Evolutionary conservation across 805 yeast genomes (phyloP).

Genomic region (Saccharomycopsis synnaedendra): DNA sequence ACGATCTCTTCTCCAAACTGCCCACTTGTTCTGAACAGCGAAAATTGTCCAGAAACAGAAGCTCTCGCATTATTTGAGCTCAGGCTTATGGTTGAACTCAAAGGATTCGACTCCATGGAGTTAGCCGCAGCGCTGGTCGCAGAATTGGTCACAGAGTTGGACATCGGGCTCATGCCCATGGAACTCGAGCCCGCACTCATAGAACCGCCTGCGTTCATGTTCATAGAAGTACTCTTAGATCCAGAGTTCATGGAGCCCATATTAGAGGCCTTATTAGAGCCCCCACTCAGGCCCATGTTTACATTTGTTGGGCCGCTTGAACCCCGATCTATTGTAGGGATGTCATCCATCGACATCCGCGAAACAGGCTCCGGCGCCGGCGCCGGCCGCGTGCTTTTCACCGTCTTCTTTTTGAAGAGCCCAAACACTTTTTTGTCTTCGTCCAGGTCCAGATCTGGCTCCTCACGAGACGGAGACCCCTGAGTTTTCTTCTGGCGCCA

Average conservation of each 20-base stretch:
- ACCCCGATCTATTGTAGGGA: background rate
- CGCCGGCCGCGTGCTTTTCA: slow-evolving; percentile 6
- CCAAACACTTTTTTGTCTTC: slow-evolving; percentile 9
- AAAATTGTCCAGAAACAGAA: background rate
- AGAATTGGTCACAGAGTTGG: no score
- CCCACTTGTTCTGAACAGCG: background rate
- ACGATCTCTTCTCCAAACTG: background rate
- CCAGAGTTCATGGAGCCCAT: no score
- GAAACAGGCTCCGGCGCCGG: no score
- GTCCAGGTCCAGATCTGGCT: background rate
- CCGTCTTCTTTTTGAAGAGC: slow-evolving; percentile 10
- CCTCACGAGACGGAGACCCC: background rate
- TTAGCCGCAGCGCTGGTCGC: background rate
- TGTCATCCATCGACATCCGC: no score
- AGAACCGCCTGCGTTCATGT: no score
- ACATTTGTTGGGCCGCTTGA: background rate
- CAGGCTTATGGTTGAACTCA: background rate
- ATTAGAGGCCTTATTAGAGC: no score
- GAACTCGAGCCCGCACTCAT: no score
- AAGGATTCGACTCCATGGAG: background rate
- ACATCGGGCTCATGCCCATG: no score
- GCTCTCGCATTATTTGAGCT: background rate
- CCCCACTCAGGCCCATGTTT: no score
- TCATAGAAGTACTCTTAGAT: no score
- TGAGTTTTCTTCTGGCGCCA: no score